Conservation (phyloP, 2,329 filamentous ascomycete genomes). For the Phialemoniopsis sp. region DNA sequence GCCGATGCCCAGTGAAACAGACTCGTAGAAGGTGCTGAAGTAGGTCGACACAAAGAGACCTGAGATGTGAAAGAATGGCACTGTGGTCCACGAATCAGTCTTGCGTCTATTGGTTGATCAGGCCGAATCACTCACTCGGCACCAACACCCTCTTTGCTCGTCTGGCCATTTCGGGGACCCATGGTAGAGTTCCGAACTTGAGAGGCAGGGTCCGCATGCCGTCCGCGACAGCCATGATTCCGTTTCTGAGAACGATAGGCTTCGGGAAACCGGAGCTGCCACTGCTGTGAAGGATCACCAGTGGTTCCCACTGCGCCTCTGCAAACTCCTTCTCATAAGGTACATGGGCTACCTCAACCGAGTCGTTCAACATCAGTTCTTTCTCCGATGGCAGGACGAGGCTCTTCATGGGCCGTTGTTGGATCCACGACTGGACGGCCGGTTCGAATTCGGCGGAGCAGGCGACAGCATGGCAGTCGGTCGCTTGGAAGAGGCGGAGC, state of each 20-base stretch:
- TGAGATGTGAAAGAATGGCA: constrained; percentile 26
- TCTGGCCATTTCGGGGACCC: no score
- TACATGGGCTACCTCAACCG: constrained; percentile 9
- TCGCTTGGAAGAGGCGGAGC: constrained; percentile 32
- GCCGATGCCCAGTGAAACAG: constrained; percentile 15
- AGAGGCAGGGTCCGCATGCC: no score
- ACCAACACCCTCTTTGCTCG: no score
- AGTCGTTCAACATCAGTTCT: neutral
- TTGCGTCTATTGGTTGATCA: constrained; percentile 1
- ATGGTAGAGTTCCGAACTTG: neutral
- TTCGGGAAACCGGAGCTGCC: constrained; percentile 35
- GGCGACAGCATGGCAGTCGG: constrained; percentile 27
- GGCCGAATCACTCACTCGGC: no score
- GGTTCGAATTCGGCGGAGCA: constrained; percentile 9
- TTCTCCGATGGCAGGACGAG: neutral
- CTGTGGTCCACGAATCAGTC: constrained; percentile 6
- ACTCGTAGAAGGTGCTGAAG: constrained; percentile 18
- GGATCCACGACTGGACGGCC: neutral
- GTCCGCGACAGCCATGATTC: neutral
- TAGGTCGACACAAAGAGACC: constrained; percentile 14
- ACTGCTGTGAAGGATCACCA: constrained; percentile 31
- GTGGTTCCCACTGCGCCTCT: constrained; percentile 28
- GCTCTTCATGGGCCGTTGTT: neutral
- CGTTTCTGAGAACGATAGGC: constrained; percentile 19
- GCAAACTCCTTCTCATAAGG: constrained; percentile 30